A percentile compares a stretch with the other conserved stretches of the same genome.
phyloP scores from a whole-genome alignment of 2,329 filamentous ascomycete species.

The Fusarium udum region DNA sequence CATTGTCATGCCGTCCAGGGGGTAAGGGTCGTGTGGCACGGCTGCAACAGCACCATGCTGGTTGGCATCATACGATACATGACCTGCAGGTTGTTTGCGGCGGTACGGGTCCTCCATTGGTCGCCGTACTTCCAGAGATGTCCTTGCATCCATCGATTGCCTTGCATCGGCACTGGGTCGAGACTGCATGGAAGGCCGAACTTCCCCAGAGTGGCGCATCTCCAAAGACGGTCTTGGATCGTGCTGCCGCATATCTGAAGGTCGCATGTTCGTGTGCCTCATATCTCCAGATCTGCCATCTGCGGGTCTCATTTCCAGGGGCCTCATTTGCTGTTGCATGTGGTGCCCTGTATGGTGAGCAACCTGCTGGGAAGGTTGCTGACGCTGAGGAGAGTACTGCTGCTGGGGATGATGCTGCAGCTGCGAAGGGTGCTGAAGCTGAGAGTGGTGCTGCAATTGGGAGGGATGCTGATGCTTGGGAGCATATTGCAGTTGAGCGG shows the following conservation, averaged over 20 bases:
- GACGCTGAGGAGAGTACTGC: conserved; percentile 19
- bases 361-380: conserved; percentile 29
- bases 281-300: conserved; percentile 17
- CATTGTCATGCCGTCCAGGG: conserved; percentile 96
- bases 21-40: conserved; percentile 92
- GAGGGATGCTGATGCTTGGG: conserved; percentile 1
- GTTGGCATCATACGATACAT: conserved; percentile 54
- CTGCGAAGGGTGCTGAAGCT: conserved; percentile 6
- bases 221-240: conserved; percentile 30
- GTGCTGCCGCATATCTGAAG: conserved; percentile 22
- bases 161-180: conserved; percentile 27
- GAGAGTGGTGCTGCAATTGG: conserved; percentile 16
- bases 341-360: conserved; percentile 21
- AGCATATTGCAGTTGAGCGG: not conserved
- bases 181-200: conserved; percentile 24
- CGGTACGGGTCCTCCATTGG: conserved; percentile 41
- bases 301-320: conserved; percentile 12
- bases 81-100: conserved; percentile 29
- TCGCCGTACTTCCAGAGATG: conserved; percentile 38
- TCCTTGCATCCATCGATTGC: conserved; percentile 25
- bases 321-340: conserved; percentile 27
- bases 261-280: conserved; percentile 13
- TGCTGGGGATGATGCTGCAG: conserved; percentile 11
- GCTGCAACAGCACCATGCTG: conserved; percentile 71
- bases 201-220: conserved; percentile 31